phyloP scores from a whole-genome alignment of 805 yeast genomes.

The Vanderwaltozyma yarrowii region DNA sequence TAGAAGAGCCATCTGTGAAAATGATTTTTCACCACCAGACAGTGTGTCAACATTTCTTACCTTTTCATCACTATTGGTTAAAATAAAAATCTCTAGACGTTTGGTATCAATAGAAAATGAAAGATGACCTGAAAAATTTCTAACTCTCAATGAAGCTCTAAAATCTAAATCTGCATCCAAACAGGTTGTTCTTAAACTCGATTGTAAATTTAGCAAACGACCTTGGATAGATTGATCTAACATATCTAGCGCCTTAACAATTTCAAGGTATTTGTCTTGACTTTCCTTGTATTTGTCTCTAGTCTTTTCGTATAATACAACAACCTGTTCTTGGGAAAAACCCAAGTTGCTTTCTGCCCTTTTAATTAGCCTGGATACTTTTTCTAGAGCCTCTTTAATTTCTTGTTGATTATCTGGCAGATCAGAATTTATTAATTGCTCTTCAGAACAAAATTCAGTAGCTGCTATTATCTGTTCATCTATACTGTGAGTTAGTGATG shows the following conservation, averaged over 20 bases:
- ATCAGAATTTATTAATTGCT: slow-evolving; percentile 33
- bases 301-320: slow-evolving; percentile 35
- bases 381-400: slow-evolving; percentile 39
- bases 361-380: slow-evolving; percentile 37
- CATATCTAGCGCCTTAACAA: slow-evolving; percentile 27
- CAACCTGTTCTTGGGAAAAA: slow-evolving; percentile 45
- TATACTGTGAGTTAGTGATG: slow-evolving; percentile 22
- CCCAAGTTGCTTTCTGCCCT: slow-evolving; percentile 47
- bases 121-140: slow-evolving; percentile 69
- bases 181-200: slow-evolving; percentile 34
- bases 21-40: slow-evolving; percentile 96
- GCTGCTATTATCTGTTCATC: slow-evolving; percentile 26
- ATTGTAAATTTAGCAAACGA: slow-evolving; percentile 35
- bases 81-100: slow-evolving; percentile 46
- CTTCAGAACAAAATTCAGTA: slow-evolving; percentile 36
- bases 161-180: slow-evolving; percentile 45
- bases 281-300: slow-evolving; percentile 37
- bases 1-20: slow-evolving; percentile 78
- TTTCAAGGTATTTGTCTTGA: slow-evolving; percentile 30
- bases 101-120: slow-evolving; percentile 47
- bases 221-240: slow-evolving; percentile 32
- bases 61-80: slow-evolving; percentile 48
- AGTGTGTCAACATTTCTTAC: slow-evolving; percentile 68
- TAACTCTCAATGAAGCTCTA: slow-evolving; percentile 45
- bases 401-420: slow-evolving; percentile 37